Percentiles rank a stretch among this genome's conserved stretches.
These are phyloP conservation scores for Serpula lacrymans DNA, from an alignment of 768 basidiomycete genomes.

Conservation along the genomic window DNA sequence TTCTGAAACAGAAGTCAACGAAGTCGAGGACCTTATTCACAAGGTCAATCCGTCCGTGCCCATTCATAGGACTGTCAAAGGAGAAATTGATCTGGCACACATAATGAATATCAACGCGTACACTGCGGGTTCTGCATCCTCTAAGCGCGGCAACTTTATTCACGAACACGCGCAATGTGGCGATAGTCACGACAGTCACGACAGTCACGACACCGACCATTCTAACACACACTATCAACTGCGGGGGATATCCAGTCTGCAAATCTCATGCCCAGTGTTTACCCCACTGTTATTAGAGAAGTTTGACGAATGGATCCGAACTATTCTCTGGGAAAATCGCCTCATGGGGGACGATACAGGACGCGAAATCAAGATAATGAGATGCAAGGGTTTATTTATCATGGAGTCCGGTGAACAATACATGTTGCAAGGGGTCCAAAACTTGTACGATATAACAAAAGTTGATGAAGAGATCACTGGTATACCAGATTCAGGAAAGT, in stretches of 20 bases:
- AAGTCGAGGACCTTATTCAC: slow-evolving; percentile 61
- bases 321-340: slow-evolving; percentile 75
- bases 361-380: slow-evolving; percentile 56
- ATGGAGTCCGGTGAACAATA: slow-evolving; percentile 52
- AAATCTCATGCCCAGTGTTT: slow-evolving; percentile 65
- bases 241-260: slow-evolving; percentile 80
- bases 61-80: slow-evolving; percentile 67
- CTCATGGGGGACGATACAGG: slow-evolving; percentile 34
- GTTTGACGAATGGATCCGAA: slow-evolving; percentile 80
- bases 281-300: slow-evolving; percentile 40
- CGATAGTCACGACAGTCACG: slow-evolving; percentile 31
- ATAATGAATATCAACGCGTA: slow-evolving; percentile 86
- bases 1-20: slow-evolving; percentile 36
- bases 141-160: no score
- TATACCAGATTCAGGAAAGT: slow-evolving; percentile 64
- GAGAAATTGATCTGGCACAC: slow-evolving; percentile 66
- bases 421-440: slow-evolving; percentile 90
- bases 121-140: slow-evolving; percentile 47
- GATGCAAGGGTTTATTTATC: slow-evolving; percentile 84
- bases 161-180: slow-evolving; percentile 15
- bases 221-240: slow-evolving; percentile 57
- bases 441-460: slow-evolving; percentile 75
- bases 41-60: slow-evolving; percentile 77
- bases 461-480: slow-evolving; percentile 41
- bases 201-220: slow-evolving; percentile 27